Evolutionary conservation across 169 alveolate genomes (phyloP).

Genomic region (Eimeria praecox): DNA sequence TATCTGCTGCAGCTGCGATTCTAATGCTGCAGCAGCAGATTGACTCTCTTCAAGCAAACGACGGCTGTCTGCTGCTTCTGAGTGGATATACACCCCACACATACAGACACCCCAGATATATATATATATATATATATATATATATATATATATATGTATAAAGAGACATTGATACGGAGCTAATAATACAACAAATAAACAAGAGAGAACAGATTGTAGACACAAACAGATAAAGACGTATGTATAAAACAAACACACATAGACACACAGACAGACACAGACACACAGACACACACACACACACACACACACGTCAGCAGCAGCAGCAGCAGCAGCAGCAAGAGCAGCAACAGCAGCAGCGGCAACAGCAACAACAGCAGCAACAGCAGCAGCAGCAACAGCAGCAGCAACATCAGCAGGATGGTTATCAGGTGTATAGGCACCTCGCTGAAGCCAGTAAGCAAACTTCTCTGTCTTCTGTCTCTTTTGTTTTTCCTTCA

Average conservation of each 20-base stretch:
- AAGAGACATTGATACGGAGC: too few species aligned
- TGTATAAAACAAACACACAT: too few species aligned
- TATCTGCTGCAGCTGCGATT: constrained; percentile 59
- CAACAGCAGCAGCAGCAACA: not conserved
- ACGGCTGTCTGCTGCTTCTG: constrained; percentile 61
- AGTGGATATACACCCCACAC: not conserved
- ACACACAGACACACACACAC: not conserved
- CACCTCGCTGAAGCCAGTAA: constrained; percentile 82
- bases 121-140: not conserved
- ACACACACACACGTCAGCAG: not conserved
- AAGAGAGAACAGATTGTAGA: too few species aligned
- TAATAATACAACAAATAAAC: too few species aligned
- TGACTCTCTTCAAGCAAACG: constrained; percentile 20
- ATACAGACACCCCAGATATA: not conserved
- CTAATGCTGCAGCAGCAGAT: constrained; percentile 41
- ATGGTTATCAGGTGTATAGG: not conserved
- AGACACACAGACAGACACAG: not conserved
- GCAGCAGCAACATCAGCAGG: not conserved
- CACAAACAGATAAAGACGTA: too few species aligned
- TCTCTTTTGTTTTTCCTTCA: constrained; percentile 58
- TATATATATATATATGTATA: too few species aligned
- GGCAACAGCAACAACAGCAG: not conserved
- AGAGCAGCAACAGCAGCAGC: constrained; percentile 11
- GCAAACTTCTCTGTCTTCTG: constrained; percentile 56
- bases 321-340: not conserved